phyloP scores from a whole-genome alignment of 1,139 yeast species.

The Taiozyma sp. region DNA sequence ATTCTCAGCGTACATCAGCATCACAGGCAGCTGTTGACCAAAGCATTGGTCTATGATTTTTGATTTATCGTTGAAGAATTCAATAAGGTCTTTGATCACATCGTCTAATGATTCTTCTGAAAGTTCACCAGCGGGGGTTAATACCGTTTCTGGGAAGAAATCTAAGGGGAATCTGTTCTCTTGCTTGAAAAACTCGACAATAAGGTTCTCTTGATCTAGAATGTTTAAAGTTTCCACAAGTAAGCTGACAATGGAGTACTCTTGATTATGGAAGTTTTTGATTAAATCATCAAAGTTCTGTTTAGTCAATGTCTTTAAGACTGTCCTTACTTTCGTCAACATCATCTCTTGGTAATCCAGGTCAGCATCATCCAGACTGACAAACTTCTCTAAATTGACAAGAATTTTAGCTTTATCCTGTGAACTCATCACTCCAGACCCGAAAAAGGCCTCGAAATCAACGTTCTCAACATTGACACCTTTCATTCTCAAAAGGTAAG shows the following conservation, averaged over 20 bases:
- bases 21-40: slow-evolving; percentile 30
- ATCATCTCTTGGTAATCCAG: slow-evolving; percentile 4
- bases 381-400: slow-evolving; percentile 13
- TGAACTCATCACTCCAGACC: slow-evolving; percentile 10
- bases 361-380: slow-evolving; percentile 20
- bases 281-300: slow-evolving; percentile 51
- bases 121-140: slow-evolving; percentile 27
- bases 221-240: slow-evolving; percentile 35
- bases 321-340: slow-evolving; percentile 7
- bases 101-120: slow-evolving; percentile 24
- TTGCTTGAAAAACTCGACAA: slow-evolving; percentile 44
- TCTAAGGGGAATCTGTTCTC: slow-evolving; percentile 37
- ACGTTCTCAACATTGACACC: slow-evolving; percentile 1
- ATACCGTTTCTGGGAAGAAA: slow-evolving; percentile 27
- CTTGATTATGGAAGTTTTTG: slow-evolving; percentile 47
- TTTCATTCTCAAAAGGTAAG: slow-evolving; percentile 6
- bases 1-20: slow-evolving; percentile 30
- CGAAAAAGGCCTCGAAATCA: slow-evolving; percentile 14
- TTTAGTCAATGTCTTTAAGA: slow-evolving; percentile 14
- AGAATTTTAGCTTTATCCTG: slow-evolving; percentile 21
- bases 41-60: slow-evolving; percentile 30
- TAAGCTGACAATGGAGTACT: slow-evolving; percentile 35
- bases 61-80: slow-evolving; percentile 29
- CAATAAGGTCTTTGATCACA: slow-evolving; percentile 21
- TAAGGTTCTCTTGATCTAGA: slow-evolving; percentile 35